Percentiles rank a stretch among this genome's conserved stretches.
phyloP scores from a whole-genome alignment of 2,329 filamentous ascomycete species.

The Ophiostoma sp. region DNA sequence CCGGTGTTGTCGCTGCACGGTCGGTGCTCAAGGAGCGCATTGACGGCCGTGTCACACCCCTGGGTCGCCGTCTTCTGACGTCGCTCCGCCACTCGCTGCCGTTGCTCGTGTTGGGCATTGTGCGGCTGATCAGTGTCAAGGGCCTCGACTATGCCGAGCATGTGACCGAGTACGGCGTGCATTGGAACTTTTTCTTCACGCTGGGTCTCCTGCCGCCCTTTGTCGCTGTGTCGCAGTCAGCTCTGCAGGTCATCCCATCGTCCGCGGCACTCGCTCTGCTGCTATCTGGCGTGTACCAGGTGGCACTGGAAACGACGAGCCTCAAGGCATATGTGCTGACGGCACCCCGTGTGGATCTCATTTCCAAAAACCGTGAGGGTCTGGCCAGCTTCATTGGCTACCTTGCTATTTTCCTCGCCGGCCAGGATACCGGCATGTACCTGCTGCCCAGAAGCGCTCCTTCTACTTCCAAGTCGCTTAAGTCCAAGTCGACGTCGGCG shows the following conservation, averaged over 20 bases:
- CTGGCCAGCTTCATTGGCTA: conserved; percentile 95
- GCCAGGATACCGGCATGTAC: conserved; percentile 75
- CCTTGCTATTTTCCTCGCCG: conserved; percentile 86
- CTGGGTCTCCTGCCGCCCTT: conserved; percentile 83
- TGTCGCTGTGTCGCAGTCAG: conserved; percentile 72
- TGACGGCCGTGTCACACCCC: conserved; percentile 37
- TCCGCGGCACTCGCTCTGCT: conserved; percentile 69
- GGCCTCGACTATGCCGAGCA: conserved; percentile 94
- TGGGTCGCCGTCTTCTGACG: conserved; percentile 54
- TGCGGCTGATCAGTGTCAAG: conserved; percentile 84
- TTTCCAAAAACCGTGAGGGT: conserved; percentile 90
- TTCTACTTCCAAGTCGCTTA: conserved; percentile 28
- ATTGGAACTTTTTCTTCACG: conserved; percentile 99
- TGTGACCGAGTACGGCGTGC: conserved; percentile 93
- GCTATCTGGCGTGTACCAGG: conserved; percentile 65
- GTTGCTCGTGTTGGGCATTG: conserved; percentile 69
- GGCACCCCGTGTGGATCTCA: conserved; percentile 68
- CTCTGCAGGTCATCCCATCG: conserved; percentile 65
- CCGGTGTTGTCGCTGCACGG: conserved; percentile 82
- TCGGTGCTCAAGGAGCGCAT: conserved; percentile 64
- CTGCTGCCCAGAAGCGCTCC: conserved; percentile 53
- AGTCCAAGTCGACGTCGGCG: background rate
- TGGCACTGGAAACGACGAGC: conserved; percentile 66
- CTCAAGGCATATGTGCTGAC: conserved; percentile 78
- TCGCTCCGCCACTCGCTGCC: conserved; percentile 79